Evolutionary conservation across 805 yeast species (phyloP).

Genomic region (Crinitomyces ghanaensis): DNA sequence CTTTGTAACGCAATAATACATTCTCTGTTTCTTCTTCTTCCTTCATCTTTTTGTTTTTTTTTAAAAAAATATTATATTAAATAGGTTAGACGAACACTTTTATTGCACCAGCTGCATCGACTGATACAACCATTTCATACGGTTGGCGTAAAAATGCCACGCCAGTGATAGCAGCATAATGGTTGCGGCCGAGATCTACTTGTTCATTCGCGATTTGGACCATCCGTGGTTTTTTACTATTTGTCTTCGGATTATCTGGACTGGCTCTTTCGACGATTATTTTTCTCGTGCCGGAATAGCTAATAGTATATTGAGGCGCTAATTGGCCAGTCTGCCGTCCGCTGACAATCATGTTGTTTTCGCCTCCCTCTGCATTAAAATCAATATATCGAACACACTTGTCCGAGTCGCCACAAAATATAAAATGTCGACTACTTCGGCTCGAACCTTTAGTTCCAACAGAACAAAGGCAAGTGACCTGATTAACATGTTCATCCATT

Average conservation of each 20-base stretch:
- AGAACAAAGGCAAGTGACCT: background rate
- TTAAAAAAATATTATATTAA: too few species aligned
- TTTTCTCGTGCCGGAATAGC: too few species aligned
- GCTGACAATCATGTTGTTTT: slow-evolving; percentile 15
- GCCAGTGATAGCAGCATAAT: slow-evolving; percentile 41
- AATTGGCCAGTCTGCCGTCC: slow-evolving; percentile 22
- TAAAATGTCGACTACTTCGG: background rate
- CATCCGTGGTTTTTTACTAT: too few species aligned
- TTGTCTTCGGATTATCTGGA: too few species aligned
- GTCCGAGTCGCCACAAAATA: background rate
- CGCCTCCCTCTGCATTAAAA: background rate
- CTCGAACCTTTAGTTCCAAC: background rate
- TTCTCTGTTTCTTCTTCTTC: too few species aligned
- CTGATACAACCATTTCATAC: slow-evolving; percentile 50
- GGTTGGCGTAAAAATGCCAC: slow-evolving; percentile 39
- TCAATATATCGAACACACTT: background rate
- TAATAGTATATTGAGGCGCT: slow-evolving; percentile 25
- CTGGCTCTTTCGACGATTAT: too few species aligned
- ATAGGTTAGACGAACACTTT: slow-evolving; percentile 38
- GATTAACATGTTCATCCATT: background rate
- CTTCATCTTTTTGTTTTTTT: too few species aligned
- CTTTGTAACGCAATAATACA: too few species aligned
- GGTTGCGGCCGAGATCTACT: slow-evolving; percentile 32
- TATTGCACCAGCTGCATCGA: slow-evolving; percentile 54
- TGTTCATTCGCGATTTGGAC: slow-evolving; percentile 37